Evolutionary conservation across 371 early-diverging fungal species (phyloP), one percentile per base, ranked within the genome.

Genomic region (Blakeslea trispora): DNA sequence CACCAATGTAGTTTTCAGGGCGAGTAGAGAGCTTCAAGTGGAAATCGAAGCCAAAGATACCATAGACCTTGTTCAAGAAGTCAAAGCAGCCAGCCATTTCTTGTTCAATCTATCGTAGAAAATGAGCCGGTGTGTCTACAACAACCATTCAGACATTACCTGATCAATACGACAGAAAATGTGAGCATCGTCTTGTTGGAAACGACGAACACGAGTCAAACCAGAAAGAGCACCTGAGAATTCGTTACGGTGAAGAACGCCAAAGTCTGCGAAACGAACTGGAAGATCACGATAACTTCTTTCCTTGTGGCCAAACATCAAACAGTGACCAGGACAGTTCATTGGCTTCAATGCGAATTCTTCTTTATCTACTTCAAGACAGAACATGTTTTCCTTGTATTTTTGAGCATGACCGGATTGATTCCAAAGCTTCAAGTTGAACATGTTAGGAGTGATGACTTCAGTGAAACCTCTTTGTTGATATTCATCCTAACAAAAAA

Each of bases 141-240:
- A n/a, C n/a, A n/a, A n/a, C n/a, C n/a, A n/a, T n/a, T n/a, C n/a
- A n/a, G n/a, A n/a, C n/a, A n/a, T 59, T 50, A 94, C 84, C 73
- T 98, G 98, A 54, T 90, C 91, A 24, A 82, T 64, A 24, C 84
- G 81, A 80, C 98, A 98, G 81, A 99, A 99, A 59, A 99, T 98
- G 65, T 99, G 99, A 6, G 99, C 99, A 82, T 99, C 99, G 74
- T 99, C 99, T 77, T 99, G 99, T 73, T 98, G 97, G 94, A 99
- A 99, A 57, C 99, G 89, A 64, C 99, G 90, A 14, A 99, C 99
- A 65, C 99, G 89, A 13, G 99, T 99, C 61, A 99, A 84, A 37
- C 99, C 99, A 37, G 93, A 88, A 23, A 99, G 81, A 9, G 99
- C 95, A 34, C 99, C 99, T 17, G 95, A 94, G 34, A 94, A 90